These are phyloP conservation scores for Eucalyptus cloeziana DNA, from an alignment of 345 rosid species.

Conservation along the genomic window DNA sequence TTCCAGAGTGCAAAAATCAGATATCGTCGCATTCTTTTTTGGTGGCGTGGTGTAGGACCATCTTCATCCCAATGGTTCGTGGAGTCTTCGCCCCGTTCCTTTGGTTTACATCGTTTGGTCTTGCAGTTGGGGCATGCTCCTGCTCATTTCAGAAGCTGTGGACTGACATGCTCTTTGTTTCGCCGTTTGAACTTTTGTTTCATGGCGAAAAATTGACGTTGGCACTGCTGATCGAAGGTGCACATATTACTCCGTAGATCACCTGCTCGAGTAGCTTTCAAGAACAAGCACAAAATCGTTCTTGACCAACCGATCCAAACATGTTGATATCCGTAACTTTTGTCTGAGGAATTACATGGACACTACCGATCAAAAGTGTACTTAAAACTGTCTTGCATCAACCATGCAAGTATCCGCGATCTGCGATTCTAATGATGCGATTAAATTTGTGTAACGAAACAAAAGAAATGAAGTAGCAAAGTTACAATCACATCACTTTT, in stretches of 20 bases:
- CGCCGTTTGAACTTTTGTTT: neutral
- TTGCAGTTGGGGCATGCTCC: neutral
- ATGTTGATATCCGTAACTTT: neutral
- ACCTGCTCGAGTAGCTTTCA: neutral
- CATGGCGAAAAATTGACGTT: neutral
- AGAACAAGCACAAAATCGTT: neutral
- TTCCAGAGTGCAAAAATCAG: neutral
- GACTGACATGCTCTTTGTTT: neutral
- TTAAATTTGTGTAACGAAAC: neutral
- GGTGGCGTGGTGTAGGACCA: neutral
- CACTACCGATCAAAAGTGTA: neutral
- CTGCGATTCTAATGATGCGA: neutral
- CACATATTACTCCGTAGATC: accelerated
- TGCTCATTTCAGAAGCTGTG: neutral
- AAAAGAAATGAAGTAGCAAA: neutral
- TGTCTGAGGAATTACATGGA: neutral
- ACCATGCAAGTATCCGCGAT: accelerated
- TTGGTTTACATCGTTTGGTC: neutral
- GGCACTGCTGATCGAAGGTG: neutral
- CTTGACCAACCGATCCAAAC: neutral
- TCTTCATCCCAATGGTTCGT: neutral
- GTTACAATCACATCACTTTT: neutral
- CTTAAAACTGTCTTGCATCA: accelerated
- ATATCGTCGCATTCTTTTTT: neutral
- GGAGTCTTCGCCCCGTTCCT: neutral